phyloP scores from a whole-genome alignment of 495 filamentous ascomycete species.

The Bacidia gigantensis region DNA sequence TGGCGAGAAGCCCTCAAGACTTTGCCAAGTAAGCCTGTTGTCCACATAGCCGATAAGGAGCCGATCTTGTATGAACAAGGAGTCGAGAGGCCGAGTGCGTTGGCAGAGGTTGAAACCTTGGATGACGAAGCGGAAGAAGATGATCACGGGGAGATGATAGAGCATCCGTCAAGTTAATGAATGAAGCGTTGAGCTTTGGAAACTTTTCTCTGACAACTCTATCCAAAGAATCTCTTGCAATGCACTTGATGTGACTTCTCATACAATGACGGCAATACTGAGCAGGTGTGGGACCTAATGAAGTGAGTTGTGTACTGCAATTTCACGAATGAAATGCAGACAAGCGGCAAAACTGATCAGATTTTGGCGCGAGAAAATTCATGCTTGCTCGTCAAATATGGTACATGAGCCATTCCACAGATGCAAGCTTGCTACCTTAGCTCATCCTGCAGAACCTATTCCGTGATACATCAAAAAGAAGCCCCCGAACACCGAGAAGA shows the following conservation, averaged over 20 bases:
- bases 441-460: constrained; percentile 65
- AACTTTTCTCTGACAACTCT: too few species aligned
- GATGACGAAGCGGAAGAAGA: constrained; percentile 45
- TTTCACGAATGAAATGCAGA: too few species aligned
- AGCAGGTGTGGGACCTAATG: too few species aligned
- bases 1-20: constrained; percentile 60
- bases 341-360: too few species aligned
- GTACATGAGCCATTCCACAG: constrained; percentile 18
- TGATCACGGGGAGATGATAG: neutral
- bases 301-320: too few species aligned
- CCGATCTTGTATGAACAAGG: constrained; percentile 37
- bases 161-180: neutral
- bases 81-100: constrained; percentile 50
- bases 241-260: too few species aligned
- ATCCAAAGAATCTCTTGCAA: too few species aligned
- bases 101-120: constrained; percentile 82
- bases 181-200: too few species aligned
- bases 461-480: constrained; percentile 79
- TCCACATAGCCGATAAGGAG: constrained; percentile 63
- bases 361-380: neutral
- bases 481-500: constrained; percentile 47
- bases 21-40: constrained; percentile 66
- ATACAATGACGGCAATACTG: too few species aligned
- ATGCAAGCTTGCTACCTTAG: constrained; percentile 49
- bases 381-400: constrained; percentile 17